Base-by-base conservation (phyloP, 305 asterid species). In the Rubia tinctorum region DNA sequence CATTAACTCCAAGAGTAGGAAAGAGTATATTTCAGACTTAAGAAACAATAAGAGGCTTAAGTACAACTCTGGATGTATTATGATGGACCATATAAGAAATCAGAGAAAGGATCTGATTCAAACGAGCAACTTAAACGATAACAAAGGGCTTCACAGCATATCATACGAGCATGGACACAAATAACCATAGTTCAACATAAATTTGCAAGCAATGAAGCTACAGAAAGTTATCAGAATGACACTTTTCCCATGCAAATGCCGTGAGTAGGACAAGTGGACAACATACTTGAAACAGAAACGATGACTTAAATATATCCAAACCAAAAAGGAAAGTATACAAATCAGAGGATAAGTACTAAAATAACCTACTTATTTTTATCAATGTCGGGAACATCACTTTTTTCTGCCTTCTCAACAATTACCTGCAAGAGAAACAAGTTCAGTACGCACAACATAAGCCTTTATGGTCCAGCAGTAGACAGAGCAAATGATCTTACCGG, bases 331-430 rank as follows among this genome's bases (percentile, higher is more conserved):
- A 66, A 0, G 45, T 8, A 42, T 14, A 51, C 44, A 72, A 14
- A 4, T 53, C 30, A 2, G 66, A 39, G 71, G 55, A 53, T 27
- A 49, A 49, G 58, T 20, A 44, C 13, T 51, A 61, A 71, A 77
- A 40, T 59, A 64, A 80, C 90, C 47, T 23, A 91, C 97, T 91
- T 91, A 75, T 86, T 91, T 84, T 89, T 89, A 82, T 91, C 97
- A 69, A 91, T 86, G 77, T 89, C 95, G 7, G 98, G 92, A 69
- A 92, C 86, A 75, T 92, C 95, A 55, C 90, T 86, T 75, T 87
- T 88, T 77, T 87, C 95, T 34, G 97, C 96, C 80, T 86, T 92
- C 90, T 90, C 96, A 62, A 92, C 94, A 78, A 92, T 90, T 76
- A 92, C 96, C 98, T 92, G 71, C 44, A 83, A 66, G 47, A 73